Conservation (phyloP, 768 basidiomycete species). For the Lactifluus echinatus region DNA sequence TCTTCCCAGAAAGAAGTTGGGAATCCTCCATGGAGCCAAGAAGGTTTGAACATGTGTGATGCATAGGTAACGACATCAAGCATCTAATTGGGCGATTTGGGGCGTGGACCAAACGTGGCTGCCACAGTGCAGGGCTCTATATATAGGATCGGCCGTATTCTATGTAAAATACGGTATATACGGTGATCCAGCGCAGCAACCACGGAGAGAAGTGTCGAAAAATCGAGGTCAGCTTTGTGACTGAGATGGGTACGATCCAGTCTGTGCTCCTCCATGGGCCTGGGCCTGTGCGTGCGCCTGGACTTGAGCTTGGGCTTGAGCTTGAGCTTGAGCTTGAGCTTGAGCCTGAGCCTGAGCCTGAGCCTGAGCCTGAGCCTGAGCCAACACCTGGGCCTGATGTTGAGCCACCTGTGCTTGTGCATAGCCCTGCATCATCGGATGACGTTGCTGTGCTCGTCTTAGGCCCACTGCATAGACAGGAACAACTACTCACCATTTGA, state of each 20-base stretch:
- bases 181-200: not conserved
- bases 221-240: not conserved
- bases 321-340: slow-evolving; percentile 10
- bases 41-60: too few species aligned
- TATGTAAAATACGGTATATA: too few species aligned
- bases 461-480: not conserved
- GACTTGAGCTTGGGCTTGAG: slow-evolving; percentile 2
- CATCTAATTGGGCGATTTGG: too few species aligned
- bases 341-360: slow-evolving; percentile 14
- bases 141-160: not conserved
- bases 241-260: slow-evolving; percentile 2
- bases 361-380: not conserved
- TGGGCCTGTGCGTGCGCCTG: slow-evolving; percentile 15
- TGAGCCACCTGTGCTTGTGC: slow-evolving; percentile 4
- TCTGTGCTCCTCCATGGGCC: slow-evolving; percentile 9
- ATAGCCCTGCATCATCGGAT: slow-evolving; percentile 10
- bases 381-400: slow-evolving; percentile 10
- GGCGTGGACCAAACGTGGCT: too few species aligned
- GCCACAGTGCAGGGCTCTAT: not conserved
- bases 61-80: too few species aligned
- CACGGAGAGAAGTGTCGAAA: not conserved
- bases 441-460: slow-evolving; percentile 7
- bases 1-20: too few species aligned
- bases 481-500: slow-evolving; percentile 14
- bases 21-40: too few species aligned